A percentile compares a stretch with the other conserved stretches of the same genome.
These are phyloP conservation scores for Trichosporon asahii DNA, from an alignment of 1,284 basidiomycete genomes.

Conservation along the genomic window DNA sequence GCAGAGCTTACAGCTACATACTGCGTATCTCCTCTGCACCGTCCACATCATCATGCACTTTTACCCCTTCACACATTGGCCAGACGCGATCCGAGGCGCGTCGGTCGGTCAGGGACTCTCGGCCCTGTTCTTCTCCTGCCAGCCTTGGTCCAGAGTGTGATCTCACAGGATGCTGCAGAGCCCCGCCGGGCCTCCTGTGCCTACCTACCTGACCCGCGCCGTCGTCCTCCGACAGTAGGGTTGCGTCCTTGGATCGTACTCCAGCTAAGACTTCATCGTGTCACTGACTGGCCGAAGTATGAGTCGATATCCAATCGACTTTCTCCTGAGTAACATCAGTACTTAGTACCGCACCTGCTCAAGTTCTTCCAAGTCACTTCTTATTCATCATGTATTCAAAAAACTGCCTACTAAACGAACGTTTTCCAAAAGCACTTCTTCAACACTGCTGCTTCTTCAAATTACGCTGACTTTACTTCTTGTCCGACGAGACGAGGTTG, in stretches of 20 bases:
- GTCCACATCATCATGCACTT: too few relatives aligned
- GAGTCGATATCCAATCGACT: too few relatives aligned
- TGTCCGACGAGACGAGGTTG: conserved; percentile 1
- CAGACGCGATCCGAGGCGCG: neutral
- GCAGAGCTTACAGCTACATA: neutral
- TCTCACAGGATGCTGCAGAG: too few relatives aligned
- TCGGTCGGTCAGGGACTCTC: neutral
- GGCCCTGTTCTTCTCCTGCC: neutral
- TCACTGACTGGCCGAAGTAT: too few relatives aligned
- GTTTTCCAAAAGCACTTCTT: too few relatives aligned
- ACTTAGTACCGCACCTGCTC: too few relatives aligned
- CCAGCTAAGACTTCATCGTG: too few relatives aligned
- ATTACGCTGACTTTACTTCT: neutral
- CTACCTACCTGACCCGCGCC: neutral
- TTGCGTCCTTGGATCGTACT: too few relatives aligned
- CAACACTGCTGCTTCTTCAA: neutral
- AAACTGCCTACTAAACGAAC: neutral
- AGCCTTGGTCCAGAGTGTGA: neutral
- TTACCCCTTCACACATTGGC: neutral
- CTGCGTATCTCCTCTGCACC: neutral
- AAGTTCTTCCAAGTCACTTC: too few relatives aligned
- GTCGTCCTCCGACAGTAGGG: too few relatives aligned
- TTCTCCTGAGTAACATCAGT: too few relatives aligned
- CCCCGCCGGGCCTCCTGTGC: neutral
- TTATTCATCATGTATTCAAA: neutral